These are phyloP conservation scores for Schizonepeta tenuifolia DNA, from an alignment of 257 asterid genomes.

Conservation along the genomic window DNA sequence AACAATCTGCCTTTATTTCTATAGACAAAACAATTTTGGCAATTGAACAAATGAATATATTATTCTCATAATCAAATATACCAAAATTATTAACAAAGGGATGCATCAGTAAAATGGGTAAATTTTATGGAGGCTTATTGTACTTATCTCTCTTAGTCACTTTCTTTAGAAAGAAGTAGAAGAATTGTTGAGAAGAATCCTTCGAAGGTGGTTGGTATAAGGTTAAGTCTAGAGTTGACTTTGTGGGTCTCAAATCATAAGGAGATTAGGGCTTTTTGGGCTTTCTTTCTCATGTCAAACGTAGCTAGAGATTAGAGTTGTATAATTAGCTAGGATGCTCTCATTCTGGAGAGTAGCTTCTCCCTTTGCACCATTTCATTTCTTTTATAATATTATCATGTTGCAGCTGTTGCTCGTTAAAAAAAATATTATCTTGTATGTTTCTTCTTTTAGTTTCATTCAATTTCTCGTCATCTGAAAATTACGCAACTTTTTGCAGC, in stretches of 20 bases:
- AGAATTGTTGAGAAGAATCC: not conserved
- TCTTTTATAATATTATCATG: not conserved
- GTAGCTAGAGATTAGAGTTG: not conserved
- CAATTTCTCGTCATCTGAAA: slow-evolving; percentile 24
- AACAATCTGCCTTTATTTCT: not conserved
- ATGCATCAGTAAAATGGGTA: not conserved
- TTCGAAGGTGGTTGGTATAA: not conserved
- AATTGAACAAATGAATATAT: not conserved
- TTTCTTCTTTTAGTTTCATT: slow-evolving; percentile 10
- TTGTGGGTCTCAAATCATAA: not conserved
- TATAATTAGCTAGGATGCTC: not conserved
- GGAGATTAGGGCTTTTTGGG: not conserved
- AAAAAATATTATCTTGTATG: not conserved
- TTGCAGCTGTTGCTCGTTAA: not conserved
- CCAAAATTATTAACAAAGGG: not conserved
- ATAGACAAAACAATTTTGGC: not conserved
- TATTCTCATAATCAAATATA: not conserved
- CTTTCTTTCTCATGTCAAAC: not conserved
- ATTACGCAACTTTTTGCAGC: slow-evolving; percentile 42
- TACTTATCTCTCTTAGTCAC: not conserved
- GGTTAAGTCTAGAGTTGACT: not conserved
- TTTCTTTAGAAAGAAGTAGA: not conserved
- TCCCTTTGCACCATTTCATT: not conserved
- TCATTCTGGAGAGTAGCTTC: not conserved
- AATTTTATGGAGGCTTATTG: not conserved